Evolutionary conservation across 208 protist species (phyloP), one percentile per base, ranked within the genome.

Genomic region (Trypanosomatidae sp.): DNA sequence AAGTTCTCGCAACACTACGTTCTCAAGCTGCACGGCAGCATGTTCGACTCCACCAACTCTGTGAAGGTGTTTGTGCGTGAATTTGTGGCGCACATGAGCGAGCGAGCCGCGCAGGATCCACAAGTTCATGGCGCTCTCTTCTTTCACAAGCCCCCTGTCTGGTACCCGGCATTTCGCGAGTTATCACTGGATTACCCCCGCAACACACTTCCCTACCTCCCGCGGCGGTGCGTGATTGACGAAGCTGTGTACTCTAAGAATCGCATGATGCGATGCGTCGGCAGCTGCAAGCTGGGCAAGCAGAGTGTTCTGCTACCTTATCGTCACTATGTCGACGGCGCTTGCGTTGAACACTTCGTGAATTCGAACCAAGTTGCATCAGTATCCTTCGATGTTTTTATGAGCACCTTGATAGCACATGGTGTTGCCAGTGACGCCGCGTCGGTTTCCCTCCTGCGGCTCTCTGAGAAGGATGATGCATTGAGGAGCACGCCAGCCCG

Each of bases 1-100:
- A 97, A 97, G 79, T 97, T 94, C 65, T 95, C 90, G 10, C 90
- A 95, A 67, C 92, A 97, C 66, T 95, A 95, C 74, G 60, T 95
- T 36, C 68, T 97, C 10, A 91, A 93, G 64, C 80, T 92, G 17
- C 47, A 66, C 41, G 46, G 71, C 15, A 80, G 69, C 47, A 80
- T 84, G 53, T 93, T 94, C 74, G 66, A 76, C 44, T 78, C 74
- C 22, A 93, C 87, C 10, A 56, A 9, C 7, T 79, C 82, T 33
- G 84, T 84, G 12, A 88, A 88, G 30, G 59, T 66, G 30, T 87
- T 97, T 81, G 87, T 95, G 55, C 49, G 67, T 15, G 74, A 84
- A 5, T 94, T 95, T 72, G 83, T 94, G 3, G 71, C 87, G 12
- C 79, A 84, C 55, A 49, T 95, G n/a, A 74, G 84, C 25, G 71